Evolutionary conservation across 2,329 filamentous ascomycete species (phyloP), one percentile per base, ranked within the genome.

Genomic region (Huntiella savannae): DNA sequence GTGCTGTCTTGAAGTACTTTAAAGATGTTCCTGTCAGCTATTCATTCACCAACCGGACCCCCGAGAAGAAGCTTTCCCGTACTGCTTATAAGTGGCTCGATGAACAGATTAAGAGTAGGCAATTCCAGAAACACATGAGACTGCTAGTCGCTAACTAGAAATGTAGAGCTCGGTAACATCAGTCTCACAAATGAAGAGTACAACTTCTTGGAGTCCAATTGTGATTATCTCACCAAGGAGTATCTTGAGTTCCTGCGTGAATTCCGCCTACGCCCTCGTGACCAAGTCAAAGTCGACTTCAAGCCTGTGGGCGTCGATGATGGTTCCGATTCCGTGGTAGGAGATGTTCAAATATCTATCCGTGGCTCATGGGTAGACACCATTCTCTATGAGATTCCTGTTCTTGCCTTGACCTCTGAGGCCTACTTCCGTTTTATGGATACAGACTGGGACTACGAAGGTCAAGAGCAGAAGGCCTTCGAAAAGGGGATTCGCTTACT

Each of bases 391-490:
- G 91, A 98, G 64, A 95, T 98, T 49, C 91, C 91, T 0, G 71
- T 98, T 16, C 71, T 98, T 15, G 86, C 92, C 2, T 63, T 98
- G 52, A 84, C 88, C 1, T 95, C 86, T 41, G 88, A 98, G 61
- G 85, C 91, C 43, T 98, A 95, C 65, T 98, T 98, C 70, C 86
- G 83, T 58, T 96, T 94, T 63, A 84, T 86, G 67, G 86, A 98
- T 58, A 83, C 65, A 45, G 87, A 95, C 59, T 98, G 91, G 91
- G 79, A 73, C 55, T 82, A 96, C 56, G 73, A 82, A 4, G 80
- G 79, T 2, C 91, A 98, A 60, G 77, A 93, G 56, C 79, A 93
- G 43, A 79, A 79, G 54, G 87, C 91, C 1, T 84, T 77, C 52
- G 67, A 73, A 6, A 98, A 98, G 64, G 91, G 85, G 2, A 67